Conservation (phyloP, 202 grass and related monocot genomes). For the Zizania palustris region DNA sequence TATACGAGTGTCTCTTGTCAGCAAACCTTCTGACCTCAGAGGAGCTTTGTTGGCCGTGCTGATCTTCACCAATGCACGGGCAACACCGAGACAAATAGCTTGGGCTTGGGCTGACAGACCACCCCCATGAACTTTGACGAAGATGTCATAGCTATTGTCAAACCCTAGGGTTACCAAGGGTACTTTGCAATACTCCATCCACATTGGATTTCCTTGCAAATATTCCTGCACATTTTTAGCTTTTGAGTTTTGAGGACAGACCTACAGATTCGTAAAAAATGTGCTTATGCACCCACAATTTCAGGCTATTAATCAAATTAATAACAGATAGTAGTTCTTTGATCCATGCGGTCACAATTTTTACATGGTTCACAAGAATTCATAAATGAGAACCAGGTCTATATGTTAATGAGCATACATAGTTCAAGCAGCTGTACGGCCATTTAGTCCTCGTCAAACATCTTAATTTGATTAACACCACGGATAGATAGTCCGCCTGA, state of each 20-base stretch:
- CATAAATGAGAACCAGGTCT: no score
- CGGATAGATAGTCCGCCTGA: no score
- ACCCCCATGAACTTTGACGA: conserved; percentile 88
- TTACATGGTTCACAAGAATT: background rate
- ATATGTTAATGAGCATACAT: no score
- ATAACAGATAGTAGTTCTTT: background rate
- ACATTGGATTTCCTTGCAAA: conserved; percentile 79
- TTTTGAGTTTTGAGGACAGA: no score
- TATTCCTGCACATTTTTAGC: conserved; percentile 62
- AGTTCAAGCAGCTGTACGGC: no score
- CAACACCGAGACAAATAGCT: conserved; percentile 82
- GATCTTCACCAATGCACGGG: conserved; percentile 84
- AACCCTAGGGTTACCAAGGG: conserved; percentile 76
- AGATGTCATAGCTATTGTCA: conserved; percentile 82
- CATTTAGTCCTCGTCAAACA: no score
- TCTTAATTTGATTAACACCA: background rate
- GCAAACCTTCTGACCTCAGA: conserved; percentile 73
- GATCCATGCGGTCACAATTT: background rate
- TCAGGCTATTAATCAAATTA: background rate
- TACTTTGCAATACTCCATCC: conserved; percentile 76
- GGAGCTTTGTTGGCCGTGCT: conserved; percentile 61
- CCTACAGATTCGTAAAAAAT: background rate
- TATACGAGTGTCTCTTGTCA: conserved; percentile 88
- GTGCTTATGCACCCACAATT: background rate
- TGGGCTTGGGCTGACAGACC: conserved; percentile 90